Evolutionary conservation across 208 protist species (phyloP), one percentile per base, ranked within the genome.

Genomic region (Trypanosoma avium): DNA sequence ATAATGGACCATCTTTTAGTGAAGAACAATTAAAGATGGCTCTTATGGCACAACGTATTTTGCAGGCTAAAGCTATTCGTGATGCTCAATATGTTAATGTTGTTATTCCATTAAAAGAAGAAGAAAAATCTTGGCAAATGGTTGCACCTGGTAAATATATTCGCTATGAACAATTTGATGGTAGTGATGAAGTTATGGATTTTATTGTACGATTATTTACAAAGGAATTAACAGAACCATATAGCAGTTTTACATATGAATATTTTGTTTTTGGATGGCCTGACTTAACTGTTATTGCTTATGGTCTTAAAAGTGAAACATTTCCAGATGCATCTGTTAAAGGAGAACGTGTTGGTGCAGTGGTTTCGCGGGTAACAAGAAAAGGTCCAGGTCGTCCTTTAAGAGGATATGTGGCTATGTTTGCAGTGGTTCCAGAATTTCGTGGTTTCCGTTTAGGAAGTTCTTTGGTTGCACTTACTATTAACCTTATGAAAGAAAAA

Each of bases 221-320:
- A 32, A 66, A 85, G 46, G 96, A 99, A 65, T 88, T 99, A 8
- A 97, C 91, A 21, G 98, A 99, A 81, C 98, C 98, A 12, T 99
- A 99, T 80, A 98, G 93, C 61, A 96, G 99, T 58, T 99, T 99
- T 75, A 99, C 98, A 0, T 99, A 99, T 80, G 81, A 98, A 64
- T 99, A 98, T 78, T 99, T 99, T 76, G 83, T 99, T 69, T 90
- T 97, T 77, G 88, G 92, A 45, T 99, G 97, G 97, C 97, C 98
- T 17, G 73, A 98, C 22, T 82, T 99, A 6, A 97, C 89, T 59
- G 81, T 98, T 17, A 76, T 98, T 27, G 94, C 88, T 4, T 90
- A 85, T 55, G 82, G 82, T 38, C 62, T 82, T 5, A 78, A 93
- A 62, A 77, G 79, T 54, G 67, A 64, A 22, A 84, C 63, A 22